Evolutionary conservation across 352 stramenopile genomes (phyloP).

Genomic region (Phytopythium litorale): DNA sequence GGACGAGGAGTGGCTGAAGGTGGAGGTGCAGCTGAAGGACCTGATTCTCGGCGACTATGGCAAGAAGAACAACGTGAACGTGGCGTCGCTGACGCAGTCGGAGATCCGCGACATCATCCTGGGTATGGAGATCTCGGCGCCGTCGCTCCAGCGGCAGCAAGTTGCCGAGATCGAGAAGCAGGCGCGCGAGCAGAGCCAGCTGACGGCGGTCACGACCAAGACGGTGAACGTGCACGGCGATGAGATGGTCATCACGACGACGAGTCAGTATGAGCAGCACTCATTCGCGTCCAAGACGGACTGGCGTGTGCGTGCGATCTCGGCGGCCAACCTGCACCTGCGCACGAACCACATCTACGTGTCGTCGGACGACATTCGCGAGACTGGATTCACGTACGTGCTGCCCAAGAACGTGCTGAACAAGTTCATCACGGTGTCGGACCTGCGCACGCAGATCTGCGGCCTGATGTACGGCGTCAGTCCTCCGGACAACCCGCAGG

Average conservation of each 20-base stretch:
- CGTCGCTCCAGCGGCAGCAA: slow-evolving; percentile 98
- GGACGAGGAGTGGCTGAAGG: slow-evolving; percentile 99
- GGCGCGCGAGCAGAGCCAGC: slow-evolving; percentile 96
- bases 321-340: slow-evolving; percentile 97
- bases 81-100: slow-evolving; percentile 98
- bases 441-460: slow-evolving; percentile 97
- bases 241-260: slow-evolving; percentile 99
- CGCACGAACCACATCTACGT: slow-evolving; percentile 99
- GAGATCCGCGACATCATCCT: slow-evolving; percentile 99
- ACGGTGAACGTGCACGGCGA: slow-evolving; percentile 99
- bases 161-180: slow-evolving; percentile 99
- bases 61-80: slow-evolving; percentile 99
- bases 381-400: slow-evolving; percentile 99
- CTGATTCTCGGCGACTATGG: slow-evolving; percentile 99
- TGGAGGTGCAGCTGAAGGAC: slow-evolving; percentile 99
- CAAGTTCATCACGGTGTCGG: slow-evolving; percentile 98
- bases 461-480: slow-evolving; percentile 99
- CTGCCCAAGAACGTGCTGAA: slow-evolving; percentile 99
- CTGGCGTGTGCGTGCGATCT: slow-evolving; percentile 98
- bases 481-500: slow-evolving; percentile 96
- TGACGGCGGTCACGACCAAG: slow-evolving; percentile 98
- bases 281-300: slow-evolving; percentile 99
- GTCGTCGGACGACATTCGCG: slow-evolving; percentile 96
- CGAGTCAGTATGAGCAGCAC: slow-evolving; percentile 99
- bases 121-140: slow-evolving; percentile 99